Base-by-base conservation (phyloP, 176 grass and related monocot species). In the Pontederia paniculata region DNA sequence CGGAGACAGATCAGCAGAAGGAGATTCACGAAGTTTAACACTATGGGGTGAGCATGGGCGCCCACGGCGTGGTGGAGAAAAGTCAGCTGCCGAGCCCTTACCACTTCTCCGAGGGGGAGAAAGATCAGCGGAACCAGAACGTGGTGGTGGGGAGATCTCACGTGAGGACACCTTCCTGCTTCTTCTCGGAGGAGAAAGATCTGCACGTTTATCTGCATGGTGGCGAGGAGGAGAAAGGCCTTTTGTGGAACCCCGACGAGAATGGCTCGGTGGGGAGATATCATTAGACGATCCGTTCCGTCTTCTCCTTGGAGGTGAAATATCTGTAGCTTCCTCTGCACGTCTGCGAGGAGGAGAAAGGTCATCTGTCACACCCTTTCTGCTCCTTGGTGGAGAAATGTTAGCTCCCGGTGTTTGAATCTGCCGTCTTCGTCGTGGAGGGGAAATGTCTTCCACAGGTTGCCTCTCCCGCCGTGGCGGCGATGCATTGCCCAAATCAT, bases 21-120 rank as follows among this genome's bases (percentile, higher is more conserved):
- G 17, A 12, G 69, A 60, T 22, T 9, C 28, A n/a, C 42, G 55
- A 4, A 2, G 17, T 19, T 18, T 61, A 21, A 42, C 43, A 25
- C 21, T 15, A 20, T 59, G 44, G 8, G 55, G 11, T 11, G 55
- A 52, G 22, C 7, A 1, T 17, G 44, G 46, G 60, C 16, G 47
- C 59, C 11, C 22, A 16, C 46, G 55, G 11, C 68, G 75, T 31
- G 75, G 71, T 16, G 63, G 66, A 60, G 71, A 79, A 13, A 78
- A 67, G 65, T 80, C 73, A 60, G 71, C 61, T 12, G 76, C 74
- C 28, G 41, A 60, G 59, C 12, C 20, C 54, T 80, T 86, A 21
- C 14, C 47, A 54, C 52, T 75, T 79, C 71, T 88, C 60, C 86
- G 85, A 31, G 68, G 69, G 44, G 75, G 77, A 18, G 81, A 84